Evolutionary conservation across 2,329 filamentous ascomycete genomes (phyloP), one percentile per base, ranked within the genome.

Genomic region (Beauveria sp.): DNA sequence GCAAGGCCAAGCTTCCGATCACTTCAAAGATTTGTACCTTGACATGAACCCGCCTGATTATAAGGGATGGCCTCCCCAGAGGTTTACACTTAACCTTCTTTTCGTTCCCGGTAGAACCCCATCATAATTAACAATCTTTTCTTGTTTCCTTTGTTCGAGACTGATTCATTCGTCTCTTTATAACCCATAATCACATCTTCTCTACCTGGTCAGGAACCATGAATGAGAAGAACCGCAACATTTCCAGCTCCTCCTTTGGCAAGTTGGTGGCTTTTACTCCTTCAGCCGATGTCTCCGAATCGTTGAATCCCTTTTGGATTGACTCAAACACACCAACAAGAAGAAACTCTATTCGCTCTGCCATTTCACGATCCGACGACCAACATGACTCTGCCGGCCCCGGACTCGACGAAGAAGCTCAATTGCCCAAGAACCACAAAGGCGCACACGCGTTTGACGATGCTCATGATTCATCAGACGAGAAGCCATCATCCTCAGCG

Each of bases 261-360:
- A 40, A 30, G 43, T 14, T 55, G 41, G 26, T 44, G 9, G 24
- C 57, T 3, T 58, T 37, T 24, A 22, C 30, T 9, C 46, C 20
- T 26, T 22, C 44, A 24, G 18, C 28, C 3, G 57, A 53, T 5
- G 12, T 51, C 20, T 18, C 37, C 34, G 34, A 6, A 1, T 26
- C 34, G 12, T 37, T 37, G 34, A 37, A 37, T 28, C 43, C 22
- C 4, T 37, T 14, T 20, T 64, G 64, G 63, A n/a, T 44, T 6
- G 53, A 53, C 9, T 59, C 62, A 12, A 59, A 48, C 18, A 52
- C 64, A 4, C 56, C 61, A 2, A 53, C 61, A 2, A 28, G 61
- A 56, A 24, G 53, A 50, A 62, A 64, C 3, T 55, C 55, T 2
- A 37, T 58, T 5, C 44, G 37, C 2, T 62, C 47, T 20, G 22